phyloP scores from a whole-genome alignment of 176 grass and related monocot genomes.

The Cymbopogon citratus region DNA sequence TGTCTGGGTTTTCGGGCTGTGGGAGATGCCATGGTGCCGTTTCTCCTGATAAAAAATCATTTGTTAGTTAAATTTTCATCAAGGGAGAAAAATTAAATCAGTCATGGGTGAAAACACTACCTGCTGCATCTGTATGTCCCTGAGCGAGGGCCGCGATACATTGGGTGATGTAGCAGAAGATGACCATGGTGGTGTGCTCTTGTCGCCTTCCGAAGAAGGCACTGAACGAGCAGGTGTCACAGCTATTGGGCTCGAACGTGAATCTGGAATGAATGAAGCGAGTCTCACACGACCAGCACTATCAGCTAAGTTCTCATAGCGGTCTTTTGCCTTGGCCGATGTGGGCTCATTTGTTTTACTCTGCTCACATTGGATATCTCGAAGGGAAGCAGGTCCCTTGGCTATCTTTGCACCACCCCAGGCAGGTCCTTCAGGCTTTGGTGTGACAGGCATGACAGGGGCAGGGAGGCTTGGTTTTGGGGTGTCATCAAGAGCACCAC shows the following conservation, averaged over 20 bases:
- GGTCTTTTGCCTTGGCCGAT: constrained; percentile 35
- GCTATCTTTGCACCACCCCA: constrained; percentile 86
- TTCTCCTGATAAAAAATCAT: constrained; percentile 58
- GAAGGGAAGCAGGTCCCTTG: constrained; percentile 68
- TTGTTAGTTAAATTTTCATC: neutral
- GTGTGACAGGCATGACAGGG: constrained; percentile 30
- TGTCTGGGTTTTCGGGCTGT: constrained; percentile 68
- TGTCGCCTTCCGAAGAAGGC: constrained; percentile 66
- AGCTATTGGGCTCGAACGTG: constrained; percentile 54
- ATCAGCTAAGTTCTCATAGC: constrained; percentile 39
- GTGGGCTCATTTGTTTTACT: constrained; percentile 48
- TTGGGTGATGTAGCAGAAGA: constrained; percentile 67
- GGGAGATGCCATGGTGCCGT: constrained; percentile 47
- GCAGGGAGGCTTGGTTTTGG: constrained; percentile 49
- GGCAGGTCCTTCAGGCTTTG: constrained; percentile 78
- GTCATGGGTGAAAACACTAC: constrained; percentile 22
- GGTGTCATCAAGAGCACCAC: constrained; percentile 89
- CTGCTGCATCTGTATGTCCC: constrained; percentile 99
- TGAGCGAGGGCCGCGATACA: constrained; percentile 63
- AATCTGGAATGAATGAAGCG: constrained; percentile 63
- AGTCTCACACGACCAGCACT: constrained; percentile 42
- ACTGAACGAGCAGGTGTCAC: constrained; percentile 28
- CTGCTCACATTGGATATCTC: constrained; percentile 92
- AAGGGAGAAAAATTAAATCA: neutral
- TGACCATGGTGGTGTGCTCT: constrained; percentile 74